These are phyloP conservation scores for Sisymbrium irio DNA, from an alignment of 345 rosid genomes.

Conservation along the genomic window DNA sequence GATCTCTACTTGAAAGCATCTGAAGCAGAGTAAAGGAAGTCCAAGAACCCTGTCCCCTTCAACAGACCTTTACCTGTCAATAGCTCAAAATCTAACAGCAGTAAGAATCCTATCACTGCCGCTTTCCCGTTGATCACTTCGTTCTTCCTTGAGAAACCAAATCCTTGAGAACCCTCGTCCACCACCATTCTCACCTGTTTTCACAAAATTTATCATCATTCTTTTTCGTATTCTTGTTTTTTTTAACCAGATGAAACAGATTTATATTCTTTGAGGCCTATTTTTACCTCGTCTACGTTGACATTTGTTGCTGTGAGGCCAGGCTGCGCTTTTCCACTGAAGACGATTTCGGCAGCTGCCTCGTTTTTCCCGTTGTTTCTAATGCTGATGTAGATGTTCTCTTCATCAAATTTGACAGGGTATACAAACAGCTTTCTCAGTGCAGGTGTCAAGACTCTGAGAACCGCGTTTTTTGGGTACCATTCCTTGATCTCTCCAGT, in stretches of 20 bases:
- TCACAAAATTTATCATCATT: constrained; percentile 11
- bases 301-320: constrained; percentile 81
- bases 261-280: background rate
- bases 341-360: constrained; percentile 83
- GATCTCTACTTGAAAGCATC: constrained; percentile 60
- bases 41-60: constrained; percentile 91
- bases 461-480: constrained; percentile 93
- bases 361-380: constrained; percentile 44
- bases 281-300: constrained; percentile 81
- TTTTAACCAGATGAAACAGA: background rate
- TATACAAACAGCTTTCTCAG: constrained; percentile 61
- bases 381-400: constrained; percentile 72
- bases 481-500: constrained; percentile 78
- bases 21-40: constrained; percentile 66
- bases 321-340: constrained; percentile 92
- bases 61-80: constrained; percentile 92
- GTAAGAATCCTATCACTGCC: constrained; percentile 80
- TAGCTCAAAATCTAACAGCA: constrained; percentile 86
- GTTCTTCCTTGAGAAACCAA: constrained; percentile 74
- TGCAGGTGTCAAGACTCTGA: constrained; percentile 82
- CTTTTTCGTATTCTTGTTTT: background rate
- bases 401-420: constrained; percentile 71
- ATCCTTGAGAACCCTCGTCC: constrained; percentile 65
- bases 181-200: constrained; percentile 88
- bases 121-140: constrained; percentile 93